These are phyloP conservation scores for Arabidopsis arenosa DNA, from an alignment of 345 rosid genomes.

Conservation along the genomic window DNA sequence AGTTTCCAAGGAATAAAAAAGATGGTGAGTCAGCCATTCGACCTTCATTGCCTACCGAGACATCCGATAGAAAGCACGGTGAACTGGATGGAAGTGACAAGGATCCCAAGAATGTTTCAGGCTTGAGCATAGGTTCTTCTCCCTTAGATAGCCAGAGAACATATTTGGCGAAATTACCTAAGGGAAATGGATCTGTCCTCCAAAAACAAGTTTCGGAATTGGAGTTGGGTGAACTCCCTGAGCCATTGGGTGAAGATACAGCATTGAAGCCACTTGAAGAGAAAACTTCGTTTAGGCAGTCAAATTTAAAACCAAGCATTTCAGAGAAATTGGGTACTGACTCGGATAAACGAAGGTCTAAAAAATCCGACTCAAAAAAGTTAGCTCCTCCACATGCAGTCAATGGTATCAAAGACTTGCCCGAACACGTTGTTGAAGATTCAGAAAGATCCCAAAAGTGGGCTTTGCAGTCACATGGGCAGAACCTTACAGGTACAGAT, in stretches of 20 bases:
- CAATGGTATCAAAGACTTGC: slow-evolving; percentile 54
- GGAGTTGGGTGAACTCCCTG: slow-evolving; percentile 96
- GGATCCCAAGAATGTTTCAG: slow-evolving; percentile 58
- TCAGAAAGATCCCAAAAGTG: slow-evolving; percentile 50
- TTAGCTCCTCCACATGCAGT: slow-evolving; percentile 52
- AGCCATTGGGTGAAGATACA: slow-evolving; percentile 63
- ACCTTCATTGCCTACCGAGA: slow-evolving; percentile 54
- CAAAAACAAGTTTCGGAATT: slow-evolving; percentile 80
- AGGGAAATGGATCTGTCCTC: slow-evolving; percentile 62
- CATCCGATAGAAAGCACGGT: slow-evolving; percentile 51
- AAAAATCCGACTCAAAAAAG: slow-evolving; percentile 63
- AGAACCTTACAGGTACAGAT: slow-evolving; percentile 47
- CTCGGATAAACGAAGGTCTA: slow-evolving; percentile 61
- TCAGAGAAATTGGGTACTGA: slow-evolving; percentile 63
- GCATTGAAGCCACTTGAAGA: slow-evolving; percentile 62
- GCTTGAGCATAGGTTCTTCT: slow-evolving; percentile 50
- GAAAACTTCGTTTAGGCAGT: slow-evolving; percentile 64
- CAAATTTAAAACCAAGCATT: slow-evolving; percentile 58
- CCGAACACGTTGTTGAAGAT: slow-evolving; percentile 62
- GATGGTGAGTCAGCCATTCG: slow-evolving; percentile 64
- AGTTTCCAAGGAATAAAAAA: slow-evolving; percentile 56
- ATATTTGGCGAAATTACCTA: slow-evolving; percentile 47
- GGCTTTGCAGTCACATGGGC: slow-evolving; percentile 58
- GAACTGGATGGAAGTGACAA: slow-evolving; percentile 60
- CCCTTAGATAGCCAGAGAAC: slow-evolving; percentile 55